These are phyloP conservation scores for Peronospora farinosa DNA, from an alignment of 352 stramenopile species.

Conservation along the genomic window DNA sequence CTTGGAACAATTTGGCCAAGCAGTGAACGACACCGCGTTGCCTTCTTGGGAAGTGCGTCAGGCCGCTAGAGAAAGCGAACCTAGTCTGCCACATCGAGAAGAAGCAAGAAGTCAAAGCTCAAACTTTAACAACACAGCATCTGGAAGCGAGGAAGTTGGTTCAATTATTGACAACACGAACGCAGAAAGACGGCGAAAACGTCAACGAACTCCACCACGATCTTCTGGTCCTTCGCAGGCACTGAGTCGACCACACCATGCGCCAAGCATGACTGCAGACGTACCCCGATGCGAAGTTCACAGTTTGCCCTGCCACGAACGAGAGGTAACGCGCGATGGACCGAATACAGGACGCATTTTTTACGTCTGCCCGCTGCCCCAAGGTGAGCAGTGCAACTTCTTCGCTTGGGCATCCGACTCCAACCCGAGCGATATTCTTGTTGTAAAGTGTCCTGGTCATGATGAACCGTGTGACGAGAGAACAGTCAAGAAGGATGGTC, in stretches of 20 bases:
- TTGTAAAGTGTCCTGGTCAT: conserved; percentile 48
- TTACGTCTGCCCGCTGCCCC: conserved; percentile 82
- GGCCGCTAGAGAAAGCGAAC: conserved; percentile 3
- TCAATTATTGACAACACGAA: neutral
- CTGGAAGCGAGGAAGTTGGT: conserved; percentile 13
- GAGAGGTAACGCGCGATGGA: conserved; percentile 50
- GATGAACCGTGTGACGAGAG: conserved; percentile 58
- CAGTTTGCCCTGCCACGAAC: conserved; percentile 41
- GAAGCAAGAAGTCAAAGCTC: neutral
- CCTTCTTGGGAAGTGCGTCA: conserved; percentile 3
- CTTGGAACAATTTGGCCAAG: conserved; percentile 78
- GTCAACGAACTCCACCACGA: conserved; percentile 10
- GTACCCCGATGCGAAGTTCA: conserved; percentile 47
- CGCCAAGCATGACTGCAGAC: conserved; percentile 8
- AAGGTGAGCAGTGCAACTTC: conserved; percentile 85
- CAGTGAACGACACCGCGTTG: conserved; percentile 19
- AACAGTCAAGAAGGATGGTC: conserved; percentile 54
- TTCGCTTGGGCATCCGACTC: conserved; percentile 88
- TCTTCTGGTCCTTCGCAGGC: neutral
- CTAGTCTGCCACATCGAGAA: conserved; percentile 2
- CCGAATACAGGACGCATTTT: conserved; percentile 91
- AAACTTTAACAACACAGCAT: neutral
- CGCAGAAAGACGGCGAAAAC: conserved; percentile 10
- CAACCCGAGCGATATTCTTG: conserved; percentile 4
- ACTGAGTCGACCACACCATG: conserved; percentile 2